These are phyloP conservation scores for Reticulascus tulasneorum DNA, from an alignment of 2,329 filamentous ascomycete species.

Conservation along the genomic window DNA sequence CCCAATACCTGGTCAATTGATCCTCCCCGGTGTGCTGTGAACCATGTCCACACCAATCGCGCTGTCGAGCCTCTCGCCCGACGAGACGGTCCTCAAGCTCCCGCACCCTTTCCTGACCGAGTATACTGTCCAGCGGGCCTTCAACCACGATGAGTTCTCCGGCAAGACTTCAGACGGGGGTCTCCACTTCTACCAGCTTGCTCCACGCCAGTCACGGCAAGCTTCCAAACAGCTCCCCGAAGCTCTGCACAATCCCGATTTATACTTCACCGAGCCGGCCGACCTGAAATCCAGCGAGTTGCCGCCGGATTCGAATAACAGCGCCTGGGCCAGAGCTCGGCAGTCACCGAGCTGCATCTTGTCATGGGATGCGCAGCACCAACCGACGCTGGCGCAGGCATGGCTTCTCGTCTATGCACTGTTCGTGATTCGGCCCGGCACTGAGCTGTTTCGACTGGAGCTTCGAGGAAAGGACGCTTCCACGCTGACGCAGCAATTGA, in stretches of 20 bases:
- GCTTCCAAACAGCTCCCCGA: constrained; percentile 24
- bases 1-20: no score
- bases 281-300: constrained; percentile 46
- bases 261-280: constrained; percentile 42
- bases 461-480: constrained; percentile 35
- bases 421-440: constrained; percentile 44
- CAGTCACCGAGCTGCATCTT: constrained; percentile 45
- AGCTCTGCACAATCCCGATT: constrained; percentile 27
- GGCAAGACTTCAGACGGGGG: constrained; percentile 14
- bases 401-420: constrained; percentile 52
- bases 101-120: constrained; percentile 46
- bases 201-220: constrained; percentile 16
- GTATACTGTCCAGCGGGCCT: constrained; percentile 35
- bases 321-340: constrained; percentile 52
- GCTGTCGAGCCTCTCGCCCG: constrained; percentile 22
- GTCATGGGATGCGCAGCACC: constrained; percentile 35
- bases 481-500: constrained; percentile 34
- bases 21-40: constrained; percentile 10
- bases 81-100: constrained; percentile 41
- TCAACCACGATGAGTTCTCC: constrained; percentile 15
- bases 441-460: constrained; percentile 45
- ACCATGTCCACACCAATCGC: constrained; percentile 21
- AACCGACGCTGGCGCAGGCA: constrained; percentile 44
- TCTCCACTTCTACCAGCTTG: constrained; percentile 30
- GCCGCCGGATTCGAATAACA: constrained; percentile 49